Conservation (phyloP, 2,329 filamentous ascomycete species). For the Alternaria conjuncta region DNA sequence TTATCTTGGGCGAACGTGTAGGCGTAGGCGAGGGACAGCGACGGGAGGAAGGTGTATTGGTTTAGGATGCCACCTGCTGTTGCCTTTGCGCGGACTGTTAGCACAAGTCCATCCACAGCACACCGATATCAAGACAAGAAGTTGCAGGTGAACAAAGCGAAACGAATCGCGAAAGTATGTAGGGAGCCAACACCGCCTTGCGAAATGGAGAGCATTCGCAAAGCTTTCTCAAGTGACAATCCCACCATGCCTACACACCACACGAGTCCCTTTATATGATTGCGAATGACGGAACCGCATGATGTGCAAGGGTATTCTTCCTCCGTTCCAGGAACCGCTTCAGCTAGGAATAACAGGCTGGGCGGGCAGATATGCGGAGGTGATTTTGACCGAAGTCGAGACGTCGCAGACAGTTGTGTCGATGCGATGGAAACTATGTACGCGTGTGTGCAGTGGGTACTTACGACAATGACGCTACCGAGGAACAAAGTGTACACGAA, state of each 20-base stretch:
- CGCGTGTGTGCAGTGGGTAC: conserved; percentile 49
- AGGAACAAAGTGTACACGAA: conserved; percentile 82
- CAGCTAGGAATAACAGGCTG: conserved; percentile 56
- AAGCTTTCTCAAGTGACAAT: conserved; percentile 60
- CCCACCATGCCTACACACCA: conserved; percentile 60
- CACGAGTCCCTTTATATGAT: conserved; percentile 52
- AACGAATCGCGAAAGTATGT: conserved; percentile 54
- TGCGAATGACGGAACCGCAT: conserved; percentile 59
- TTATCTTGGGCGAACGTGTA: conserved; percentile 91
- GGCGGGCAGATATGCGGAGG: conserved; percentile 67
- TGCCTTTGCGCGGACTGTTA: conserved; percentile 52
- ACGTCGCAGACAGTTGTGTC: conserved; percentile 24
- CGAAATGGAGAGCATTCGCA: conserved; percentile 62
- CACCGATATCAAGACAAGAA: background rate
- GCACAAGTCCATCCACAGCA: conserved; percentile 23
- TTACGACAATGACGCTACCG: conserved; percentile 76
- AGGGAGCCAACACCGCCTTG: conserved; percentile 68
- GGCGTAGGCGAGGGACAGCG: conserved; percentile 77
- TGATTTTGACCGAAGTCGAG: conserved; percentile 38
- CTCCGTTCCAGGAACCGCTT: conserved; percentile 63
- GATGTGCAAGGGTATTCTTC: conserved; percentile 60
- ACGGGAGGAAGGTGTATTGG: conserved; percentile 58
- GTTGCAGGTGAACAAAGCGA: conserved; percentile 5
- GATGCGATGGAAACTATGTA: conserved; percentile 18
- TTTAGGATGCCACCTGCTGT: conserved; percentile 62